phyloP scores from a whole-genome alignment of 257 asterid genomes.

The Buddleja alternifolia region DNA sequence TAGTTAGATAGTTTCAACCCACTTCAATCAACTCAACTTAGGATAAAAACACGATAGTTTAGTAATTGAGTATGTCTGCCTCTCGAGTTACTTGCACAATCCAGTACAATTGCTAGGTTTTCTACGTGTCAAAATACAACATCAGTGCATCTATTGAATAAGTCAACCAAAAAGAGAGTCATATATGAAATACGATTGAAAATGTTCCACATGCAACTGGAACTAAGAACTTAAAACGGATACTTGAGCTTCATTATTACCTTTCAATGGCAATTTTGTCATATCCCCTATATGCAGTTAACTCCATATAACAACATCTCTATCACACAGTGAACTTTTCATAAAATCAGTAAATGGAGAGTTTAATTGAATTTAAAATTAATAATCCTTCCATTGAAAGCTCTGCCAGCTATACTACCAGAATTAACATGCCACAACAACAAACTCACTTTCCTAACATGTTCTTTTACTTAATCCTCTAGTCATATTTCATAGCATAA shows the following conservation, averaged over 20 bases:
- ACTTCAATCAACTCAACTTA: too few species aligned
- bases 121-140: background rate
- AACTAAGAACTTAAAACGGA: conserved; percentile 7
- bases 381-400: background rate
- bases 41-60: too few species aligned
- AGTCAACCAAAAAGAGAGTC: background rate
- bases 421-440: background rate
- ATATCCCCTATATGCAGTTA: conserved; percentile 1
- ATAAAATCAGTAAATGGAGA: conserved; percentile 1
- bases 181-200: background rate
- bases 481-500: background rate
- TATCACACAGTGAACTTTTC: background rate
- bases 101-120: too few species aligned
- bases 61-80: too few species aligned
- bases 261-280: background rate
- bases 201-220: background rate
- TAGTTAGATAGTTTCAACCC: too few species aligned
- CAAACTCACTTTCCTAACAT: background rate
- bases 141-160: background rate
- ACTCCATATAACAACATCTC: conserved; percentile 6
- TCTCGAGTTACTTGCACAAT: too few species aligned
- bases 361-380: background rate
- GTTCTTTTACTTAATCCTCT: background rate
- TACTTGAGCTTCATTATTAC: conserved; percentile 10
- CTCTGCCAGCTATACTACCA: background rate